These are phyloP conservation scores for Hymenoscyphus albidus DNA, from an alignment of 2,329 filamentous ascomycete genomes.

Conservation along the genomic window DNA sequence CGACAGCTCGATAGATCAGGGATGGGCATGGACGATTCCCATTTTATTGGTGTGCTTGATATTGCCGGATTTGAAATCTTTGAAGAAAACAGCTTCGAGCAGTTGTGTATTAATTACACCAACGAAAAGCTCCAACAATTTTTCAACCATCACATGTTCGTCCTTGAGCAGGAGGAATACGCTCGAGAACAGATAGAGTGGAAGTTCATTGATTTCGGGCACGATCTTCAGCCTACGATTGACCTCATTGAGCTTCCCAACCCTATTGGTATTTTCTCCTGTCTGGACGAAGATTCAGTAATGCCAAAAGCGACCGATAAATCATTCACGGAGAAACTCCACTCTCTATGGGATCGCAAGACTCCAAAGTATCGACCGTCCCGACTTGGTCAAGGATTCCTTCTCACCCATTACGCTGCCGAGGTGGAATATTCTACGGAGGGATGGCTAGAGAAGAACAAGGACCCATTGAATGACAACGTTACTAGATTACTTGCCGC, in stretches of 20 bases:
- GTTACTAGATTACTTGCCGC: constrained; percentile 81
- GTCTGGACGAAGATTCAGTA: constrained; percentile 93
- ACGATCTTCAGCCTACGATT: constrained; percentile 94
- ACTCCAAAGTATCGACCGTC: constrained; percentile 89
- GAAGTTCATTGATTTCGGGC: constrained; percentile 99
- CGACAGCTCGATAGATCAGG: constrained; percentile 83
- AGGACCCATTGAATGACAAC: constrained; percentile 96
- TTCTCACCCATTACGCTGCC: constrained; percentile 94
- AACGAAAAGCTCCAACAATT: constrained; percentile 99
- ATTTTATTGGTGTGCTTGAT: constrained; percentile 97
- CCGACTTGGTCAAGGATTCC: constrained; percentile 84
- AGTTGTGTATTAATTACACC: constrained; percentile 99
- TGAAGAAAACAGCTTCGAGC: constrained; percentile 96
- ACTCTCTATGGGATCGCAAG: constrained; percentile 94
- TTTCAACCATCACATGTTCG: constrained; percentile 99
- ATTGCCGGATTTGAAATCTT: constrained; percentile 99
- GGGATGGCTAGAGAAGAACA: constrained; percentile 98
- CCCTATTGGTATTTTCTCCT: constrained; percentile 97
- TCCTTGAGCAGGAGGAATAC: constrained; percentile 97
- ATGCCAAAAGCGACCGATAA: constrained; percentile 99
- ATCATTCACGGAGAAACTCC: constrained; percentile 96
- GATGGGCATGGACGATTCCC: constrained; percentile 78
- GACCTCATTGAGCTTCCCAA: constrained; percentile 95
- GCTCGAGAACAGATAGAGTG: constrained; percentile 97
- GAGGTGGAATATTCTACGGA: constrained; percentile 96